Conservation (phyloP, 331 rosid species). For the Ulmus americana region DNA sequence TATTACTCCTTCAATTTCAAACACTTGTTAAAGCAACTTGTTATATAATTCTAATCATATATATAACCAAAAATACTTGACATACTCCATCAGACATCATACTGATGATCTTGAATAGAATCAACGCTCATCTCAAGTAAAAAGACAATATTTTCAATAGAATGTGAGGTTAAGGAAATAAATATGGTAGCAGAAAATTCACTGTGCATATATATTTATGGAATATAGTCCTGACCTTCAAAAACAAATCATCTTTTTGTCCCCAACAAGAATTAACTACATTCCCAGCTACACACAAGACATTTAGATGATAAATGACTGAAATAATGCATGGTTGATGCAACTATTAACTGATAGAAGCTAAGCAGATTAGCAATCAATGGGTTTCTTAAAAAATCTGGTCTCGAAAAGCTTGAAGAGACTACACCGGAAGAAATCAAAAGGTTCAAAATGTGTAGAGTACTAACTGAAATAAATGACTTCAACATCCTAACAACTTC, state of each 20-base stretch:
- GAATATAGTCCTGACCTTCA: too few relatives aligned
- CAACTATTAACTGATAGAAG: background rate
- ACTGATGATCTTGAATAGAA: background rate
- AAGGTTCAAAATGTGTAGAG: background rate
- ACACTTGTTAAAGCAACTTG: too few relatives aligned
- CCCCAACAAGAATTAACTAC: too few relatives aligned
- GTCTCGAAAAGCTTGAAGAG: background rate
- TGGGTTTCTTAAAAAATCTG: background rate
- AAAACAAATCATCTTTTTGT: too few relatives aligned
- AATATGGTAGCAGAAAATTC: too few relatives aligned
- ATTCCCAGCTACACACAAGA: constrained; percentile 1
- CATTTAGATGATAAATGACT: background rate
- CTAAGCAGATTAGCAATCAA: background rate
- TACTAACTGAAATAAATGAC: background rate
- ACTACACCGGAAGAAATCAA: background rate
- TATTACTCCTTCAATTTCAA: too few relatives aligned
- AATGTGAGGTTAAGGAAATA: too few relatives aligned
- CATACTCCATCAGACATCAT: background rate
- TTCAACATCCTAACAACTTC: background rate
- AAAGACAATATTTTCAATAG: too few relatives aligned
- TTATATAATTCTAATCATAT: too few relatives aligned
- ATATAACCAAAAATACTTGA: background rate
- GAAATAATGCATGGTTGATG: too few relatives aligned
- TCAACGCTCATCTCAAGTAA: background rate
- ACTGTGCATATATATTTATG: too few relatives aligned